phyloP scores from a whole-genome alignment of 2,329 filamentous ascomycete species.

The Nakataea oryzae region DNA sequence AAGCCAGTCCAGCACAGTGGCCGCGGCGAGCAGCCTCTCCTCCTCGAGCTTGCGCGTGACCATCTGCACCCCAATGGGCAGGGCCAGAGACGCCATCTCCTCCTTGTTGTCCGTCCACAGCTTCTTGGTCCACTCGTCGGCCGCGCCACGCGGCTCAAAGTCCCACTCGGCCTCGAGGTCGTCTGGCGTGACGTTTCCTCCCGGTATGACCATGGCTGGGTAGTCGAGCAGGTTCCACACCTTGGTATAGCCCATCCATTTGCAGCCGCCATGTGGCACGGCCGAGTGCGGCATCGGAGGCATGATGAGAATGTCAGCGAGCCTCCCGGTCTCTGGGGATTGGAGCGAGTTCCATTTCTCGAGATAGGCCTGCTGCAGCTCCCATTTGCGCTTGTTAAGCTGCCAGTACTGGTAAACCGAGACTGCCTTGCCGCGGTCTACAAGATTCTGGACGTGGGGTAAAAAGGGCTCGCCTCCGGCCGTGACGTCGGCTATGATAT shows the following conservation, averaged over 20 bases:
- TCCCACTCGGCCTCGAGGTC: conserved; percentile 18
- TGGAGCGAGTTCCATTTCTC: conserved; percentile 43
- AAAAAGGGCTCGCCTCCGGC: conserved; percentile 49
- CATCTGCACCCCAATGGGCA: conserved; percentile 43
- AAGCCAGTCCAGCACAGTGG: neutral
- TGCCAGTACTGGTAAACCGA: conserved; percentile 60
- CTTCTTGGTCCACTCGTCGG: conserved; percentile 40
- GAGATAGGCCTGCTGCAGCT: conserved; percentile 43
- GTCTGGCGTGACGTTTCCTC: conserved; percentile 27
- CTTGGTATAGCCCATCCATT: conserved; percentile 50
- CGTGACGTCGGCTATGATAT: conserved; percentile 43
- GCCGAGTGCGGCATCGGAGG: conserved; percentile 52
- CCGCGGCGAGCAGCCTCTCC: conserved; percentile 36
- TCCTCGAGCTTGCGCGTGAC: conserved; percentile 41
- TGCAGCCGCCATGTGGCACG: conserved; percentile 28
- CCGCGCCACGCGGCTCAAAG: conserved; percentile 34
- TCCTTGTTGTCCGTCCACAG: conserved; percentile 31
- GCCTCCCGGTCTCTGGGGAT: conserved; percentile 28
- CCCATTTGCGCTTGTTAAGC: conserved; percentile 46
- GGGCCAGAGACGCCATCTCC: conserved; percentile 21
- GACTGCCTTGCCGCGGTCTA: conserved; percentile 40
- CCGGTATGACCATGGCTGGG: conserved; percentile 44
- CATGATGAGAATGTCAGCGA: conserved; percentile 44
- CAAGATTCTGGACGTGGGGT: conserved; percentile 44
- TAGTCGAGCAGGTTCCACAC: conserved; percentile 56